Evolutionary conservation across 2,329 filamentous ascomycete species (phyloP).

Genomic region (Colletotrichum simmondsii): DNA sequence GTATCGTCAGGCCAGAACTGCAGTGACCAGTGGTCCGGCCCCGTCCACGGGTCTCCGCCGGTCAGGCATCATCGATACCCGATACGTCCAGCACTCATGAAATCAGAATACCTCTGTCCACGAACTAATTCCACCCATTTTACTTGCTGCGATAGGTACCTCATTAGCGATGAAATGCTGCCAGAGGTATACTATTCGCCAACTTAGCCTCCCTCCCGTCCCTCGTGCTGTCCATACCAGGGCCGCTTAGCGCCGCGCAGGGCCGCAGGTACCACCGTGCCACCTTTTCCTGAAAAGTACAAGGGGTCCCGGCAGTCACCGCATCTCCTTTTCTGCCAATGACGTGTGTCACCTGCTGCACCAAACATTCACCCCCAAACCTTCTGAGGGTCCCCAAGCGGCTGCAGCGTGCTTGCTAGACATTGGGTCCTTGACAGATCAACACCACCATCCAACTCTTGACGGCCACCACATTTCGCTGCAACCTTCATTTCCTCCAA

Average conservation of each 20-base stretch:
- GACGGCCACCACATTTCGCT: conserved; percentile 1
- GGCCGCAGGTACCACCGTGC: conserved; percentile 33
- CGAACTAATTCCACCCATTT: not conserved
- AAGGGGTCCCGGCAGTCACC: conserved; percentile 35
- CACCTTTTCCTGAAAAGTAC: conserved; percentile 31
- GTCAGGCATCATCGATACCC: conserved; percentile 35
- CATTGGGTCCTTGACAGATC: conserved; percentile 15
- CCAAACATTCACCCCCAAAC: conserved; percentile 34
- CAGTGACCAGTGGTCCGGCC: conserved; percentile 19
- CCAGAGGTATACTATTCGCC: not conserved
- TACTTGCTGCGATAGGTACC: not conserved
- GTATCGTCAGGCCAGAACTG: conserved; percentile 25
- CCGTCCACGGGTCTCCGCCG: conserved; percentile 8
- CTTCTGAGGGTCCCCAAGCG: conserved; percentile 34
- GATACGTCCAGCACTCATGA: not conserved
- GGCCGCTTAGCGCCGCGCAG: conserved; percentile 33
- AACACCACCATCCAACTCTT: conserved; percentile 23
- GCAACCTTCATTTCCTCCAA: not conserved
- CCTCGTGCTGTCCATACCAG: conserved; percentile 8
- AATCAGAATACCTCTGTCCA: not conserved
- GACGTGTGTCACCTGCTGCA: conserved; percentile 35
- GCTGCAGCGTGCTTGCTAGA: conserved; percentile 10
- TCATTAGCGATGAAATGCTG: not conserved
- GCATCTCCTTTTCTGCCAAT: conserved; percentile 35
- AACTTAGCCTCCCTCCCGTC: not conserved